Evolutionary conservation across 148 eudicot genomes (phyloP).

Genomic region (Polygonum maritimum): DNA sequence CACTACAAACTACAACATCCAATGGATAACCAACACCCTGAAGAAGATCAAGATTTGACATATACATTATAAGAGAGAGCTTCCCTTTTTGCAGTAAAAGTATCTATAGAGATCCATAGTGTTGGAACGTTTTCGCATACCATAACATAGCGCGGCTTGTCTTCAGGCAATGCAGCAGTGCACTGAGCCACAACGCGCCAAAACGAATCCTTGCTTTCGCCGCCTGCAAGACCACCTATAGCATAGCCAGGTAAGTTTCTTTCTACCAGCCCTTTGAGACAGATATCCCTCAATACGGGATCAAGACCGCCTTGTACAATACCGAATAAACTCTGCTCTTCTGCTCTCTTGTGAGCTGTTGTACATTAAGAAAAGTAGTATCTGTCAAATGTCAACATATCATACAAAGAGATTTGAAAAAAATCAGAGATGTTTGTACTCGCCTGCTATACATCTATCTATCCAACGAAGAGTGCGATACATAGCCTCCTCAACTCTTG

Average conservation of each 20-base stretch:
- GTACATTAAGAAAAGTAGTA: constrained; percentile 13
- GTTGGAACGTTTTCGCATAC: constrained; percentile 20
- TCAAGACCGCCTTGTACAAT: constrained; percentile 92
- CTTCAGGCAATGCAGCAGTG: constrained; percentile 81
- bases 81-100: background rate
- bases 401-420: background rate
- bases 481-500: constrained; percentile 92
- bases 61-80: background rate
- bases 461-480: constrained; percentile 93
- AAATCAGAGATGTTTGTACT: background rate
- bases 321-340: constrained; percentile 81
- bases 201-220: constrained; percentile 94
- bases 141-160: constrained; percentile 91
- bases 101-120: background rate
- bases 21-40: constrained; percentile 94
- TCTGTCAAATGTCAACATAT: background rate
- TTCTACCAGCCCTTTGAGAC: constrained; percentile 77
- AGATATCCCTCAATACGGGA: constrained; percentile 78
- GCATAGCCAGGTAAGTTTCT: constrained; percentile 90
- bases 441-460: constrained; percentile 86
- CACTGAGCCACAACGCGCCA: constrained; percentile 98
- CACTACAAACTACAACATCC: constrained; percentile 92
- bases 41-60: background rate
- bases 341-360: constrained; percentile 84
- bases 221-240: constrained; percentile 96